These are phyloP conservation scores for Phytopythium mirpurense DNA, from an alignment of 352 stramenopile species.

Conservation along the genomic window DNA sequence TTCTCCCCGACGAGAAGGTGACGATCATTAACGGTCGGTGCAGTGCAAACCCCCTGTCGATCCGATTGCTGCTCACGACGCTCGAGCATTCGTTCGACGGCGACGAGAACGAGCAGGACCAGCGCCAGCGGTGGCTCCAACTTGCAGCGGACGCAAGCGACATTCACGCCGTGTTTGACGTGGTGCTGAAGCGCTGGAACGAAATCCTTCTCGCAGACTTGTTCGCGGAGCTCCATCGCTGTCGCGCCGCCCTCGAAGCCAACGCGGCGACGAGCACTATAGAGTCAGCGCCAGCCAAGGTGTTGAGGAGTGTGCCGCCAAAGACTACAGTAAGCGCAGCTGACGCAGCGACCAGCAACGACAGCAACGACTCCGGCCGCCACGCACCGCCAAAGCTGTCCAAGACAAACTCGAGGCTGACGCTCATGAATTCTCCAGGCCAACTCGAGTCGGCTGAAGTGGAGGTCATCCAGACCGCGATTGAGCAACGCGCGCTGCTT, in stretches of 20 bases:
- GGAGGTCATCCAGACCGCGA: conserved; percentile 37
- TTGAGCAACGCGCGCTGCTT: conserved; percentile 69
- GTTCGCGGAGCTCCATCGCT: conserved; percentile 28
- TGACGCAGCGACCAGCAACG: neutral
- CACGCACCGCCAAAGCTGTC: neutral
- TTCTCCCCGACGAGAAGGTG: conserved; percentile 37
- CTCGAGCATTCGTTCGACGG: conserved; percentile 39
- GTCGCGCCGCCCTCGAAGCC: conserved; percentile 8
- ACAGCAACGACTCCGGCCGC: neutral
- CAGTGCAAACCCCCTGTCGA: conserved; percentile 64
- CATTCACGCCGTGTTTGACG: conserved; percentile 49
- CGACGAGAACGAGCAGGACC: conserved; percentile 12
- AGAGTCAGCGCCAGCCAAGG: conserved; percentile 3
- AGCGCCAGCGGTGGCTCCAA: conserved; percentile 41
- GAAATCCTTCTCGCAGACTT: conserved; percentile 57
- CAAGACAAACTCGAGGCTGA: neutral
- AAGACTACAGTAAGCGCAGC: neutral
- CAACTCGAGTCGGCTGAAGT: conserved; percentile 28
- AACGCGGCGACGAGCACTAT: neutral
- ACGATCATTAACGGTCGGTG: conserved; percentile 35
- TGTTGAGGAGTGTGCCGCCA: conserved; percentile 3
- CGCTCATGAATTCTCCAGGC: too few relatives aligned
- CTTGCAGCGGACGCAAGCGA: conserved; percentile 28
- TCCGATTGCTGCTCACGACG: conserved; percentile 56
- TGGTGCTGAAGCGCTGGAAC: conserved; percentile 78